Base-by-base conservation (phyloP, 2,329 filamentous ascomycete genomes). In the Cordyceps cateniannulata region DNA sequence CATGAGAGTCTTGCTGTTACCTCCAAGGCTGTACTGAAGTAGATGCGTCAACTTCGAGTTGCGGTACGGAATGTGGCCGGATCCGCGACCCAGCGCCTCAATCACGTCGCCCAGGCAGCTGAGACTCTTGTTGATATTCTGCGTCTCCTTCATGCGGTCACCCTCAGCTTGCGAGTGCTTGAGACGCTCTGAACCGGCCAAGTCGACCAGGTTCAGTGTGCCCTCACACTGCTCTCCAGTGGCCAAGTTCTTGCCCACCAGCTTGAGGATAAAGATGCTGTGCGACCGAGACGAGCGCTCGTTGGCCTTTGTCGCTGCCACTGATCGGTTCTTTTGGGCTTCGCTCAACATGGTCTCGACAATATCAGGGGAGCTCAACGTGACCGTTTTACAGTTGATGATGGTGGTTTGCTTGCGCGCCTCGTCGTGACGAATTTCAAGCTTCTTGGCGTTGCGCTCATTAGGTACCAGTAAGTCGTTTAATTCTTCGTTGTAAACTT, bases 1-100 rank as follows among this genome's bases (percentile, higher is more conserved):
- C 95, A 99, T 99, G 68, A 99, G 87, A 0, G 95, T 99, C 77
- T 97, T 96, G 67, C 89, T 95, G 73, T 96, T 97, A 18, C 95
- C 95, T 4, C 95, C 93, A 8, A 99, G 80, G 3, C 91, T 96
- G 71, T 95, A 96, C 83, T 98, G 91, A 42, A 99, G 82, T 51
- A 99, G 82, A 70, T 97, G 96, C 9, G 95, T 99, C 65, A 99
- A 82, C 83, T 97, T 98, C 67, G 91, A 96, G 76, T 98, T 98
- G 59, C 95, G 82, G 77, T 98, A 99, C 1, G 95, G 95, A 49
- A 99, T 85, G 69, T 97, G 93, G 6, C 83, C 84, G 60, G 88
- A 90, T 35, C 91, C 90, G 64, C 88, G 85, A 16, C 93, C 93
- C n/a, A 99, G 82, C 0, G 92, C 92, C 53, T 91, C 90, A 69